A percentile compares a stretch with the other conserved stretches of the same genome.
These are phyloP conservation scores for Pichia occidentalis DNA, from an alignment of 805 yeast species.

Conservation along the genomic window DNA sequence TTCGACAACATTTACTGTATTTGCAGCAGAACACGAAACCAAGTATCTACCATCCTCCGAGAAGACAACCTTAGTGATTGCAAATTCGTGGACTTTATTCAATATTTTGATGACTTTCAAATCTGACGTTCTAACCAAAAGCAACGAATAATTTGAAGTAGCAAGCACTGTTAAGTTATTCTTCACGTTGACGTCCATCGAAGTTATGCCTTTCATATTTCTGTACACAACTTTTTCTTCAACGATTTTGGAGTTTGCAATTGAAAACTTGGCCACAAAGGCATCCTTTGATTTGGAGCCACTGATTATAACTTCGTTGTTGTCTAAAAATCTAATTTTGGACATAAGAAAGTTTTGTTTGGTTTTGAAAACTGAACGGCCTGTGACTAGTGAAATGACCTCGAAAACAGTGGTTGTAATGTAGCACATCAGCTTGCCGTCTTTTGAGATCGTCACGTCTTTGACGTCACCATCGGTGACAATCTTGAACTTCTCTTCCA, in stretches of 20 bases:
- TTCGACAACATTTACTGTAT: conserved; percentile 55
- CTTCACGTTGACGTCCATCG: conserved; percentile 37
- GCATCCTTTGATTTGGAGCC: conserved; percentile 41
- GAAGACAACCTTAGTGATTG: conserved; percentile 66
- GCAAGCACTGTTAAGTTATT: conserved; percentile 47
- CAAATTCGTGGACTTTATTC: conserved; percentile 65
- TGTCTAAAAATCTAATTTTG: conserved; percentile 29
- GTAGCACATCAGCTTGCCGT: conserved; percentile 58
- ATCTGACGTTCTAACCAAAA: conserved; percentile 45
- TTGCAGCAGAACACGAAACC: conserved; percentile 74
- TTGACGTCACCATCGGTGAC: conserved; percentile 48
- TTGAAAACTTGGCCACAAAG: conserved; percentile 37
- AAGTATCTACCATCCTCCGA: conserved; percentile 61
- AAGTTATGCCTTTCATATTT: conserved; percentile 50
- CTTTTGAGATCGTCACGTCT: conserved; percentile 63
- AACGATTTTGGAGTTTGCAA: conserved; percentile 36
- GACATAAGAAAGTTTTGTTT: conserved; percentile 24
- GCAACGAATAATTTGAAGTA: conserved; percentile 61
- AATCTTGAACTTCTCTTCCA: conserved; percentile 49
- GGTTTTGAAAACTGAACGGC: conserved; percentile 31
- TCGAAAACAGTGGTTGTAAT: conserved; percentile 51
- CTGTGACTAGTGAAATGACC: conserved; percentile 44
- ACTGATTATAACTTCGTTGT: conserved; percentile 36
- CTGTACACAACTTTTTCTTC: conserved; percentile 37
- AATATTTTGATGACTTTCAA: conserved; percentile 46